A percentile compares a stretch with the other conserved stretches of the same genome.
Conservation (phyloP, 495 filamentous ascomycete species). For the Penicillium samsonianum region DNA sequence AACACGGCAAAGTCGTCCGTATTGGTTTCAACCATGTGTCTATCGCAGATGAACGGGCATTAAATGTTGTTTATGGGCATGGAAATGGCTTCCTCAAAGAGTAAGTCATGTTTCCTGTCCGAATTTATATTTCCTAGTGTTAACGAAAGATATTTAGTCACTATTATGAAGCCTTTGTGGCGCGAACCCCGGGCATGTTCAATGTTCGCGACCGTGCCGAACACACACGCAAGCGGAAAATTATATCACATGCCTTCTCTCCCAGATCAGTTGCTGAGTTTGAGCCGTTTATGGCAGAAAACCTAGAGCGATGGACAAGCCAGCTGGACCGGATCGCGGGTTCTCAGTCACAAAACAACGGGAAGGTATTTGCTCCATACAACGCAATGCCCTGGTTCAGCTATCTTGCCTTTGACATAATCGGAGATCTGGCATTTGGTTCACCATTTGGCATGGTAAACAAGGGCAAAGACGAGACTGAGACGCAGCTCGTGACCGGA, state of each 20-base stretch:
- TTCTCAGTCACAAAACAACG: conserved; percentile 10
- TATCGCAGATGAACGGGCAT: conserved; percentile 31
- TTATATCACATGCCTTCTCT: conserved; percentile 74
- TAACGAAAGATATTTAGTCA: conserved; percentile 39
- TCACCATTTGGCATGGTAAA: conserved; percentile 45
- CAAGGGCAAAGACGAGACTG: conserved; percentile 48
- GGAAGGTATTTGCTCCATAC: conserved; percentile 47
- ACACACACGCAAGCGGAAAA: conserved; percentile 80
- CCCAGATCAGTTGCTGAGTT: conserved; percentile 71
- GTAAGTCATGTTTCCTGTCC: conserved; percentile 26
- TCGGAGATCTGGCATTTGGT: conserved; percentile 38
- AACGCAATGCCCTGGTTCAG: conserved; percentile 84
- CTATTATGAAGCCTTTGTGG: conserved; percentile 83
- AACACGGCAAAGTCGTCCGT: conserved; percentile 42
- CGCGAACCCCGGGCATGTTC: conserved; percentile 75
- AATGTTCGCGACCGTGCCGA: conserved; percentile 74
- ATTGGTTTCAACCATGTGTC: conserved; percentile 41
- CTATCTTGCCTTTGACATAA: conserved; percentile 71
- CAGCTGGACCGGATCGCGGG: conserved; percentile 62
- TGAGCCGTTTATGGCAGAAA: conserved; percentile 74
- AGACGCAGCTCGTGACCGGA: conserved; percentile 35
- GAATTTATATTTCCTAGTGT: neutral
- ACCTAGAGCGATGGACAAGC: conserved; percentile 63
- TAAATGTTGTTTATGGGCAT: conserved; percentile 43
- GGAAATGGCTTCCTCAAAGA: conserved; percentile 67